Base-by-base conservation (phyloP, 2,329 filamentous ascomycete species). In the Ceratocystis albifundus region DNA sequence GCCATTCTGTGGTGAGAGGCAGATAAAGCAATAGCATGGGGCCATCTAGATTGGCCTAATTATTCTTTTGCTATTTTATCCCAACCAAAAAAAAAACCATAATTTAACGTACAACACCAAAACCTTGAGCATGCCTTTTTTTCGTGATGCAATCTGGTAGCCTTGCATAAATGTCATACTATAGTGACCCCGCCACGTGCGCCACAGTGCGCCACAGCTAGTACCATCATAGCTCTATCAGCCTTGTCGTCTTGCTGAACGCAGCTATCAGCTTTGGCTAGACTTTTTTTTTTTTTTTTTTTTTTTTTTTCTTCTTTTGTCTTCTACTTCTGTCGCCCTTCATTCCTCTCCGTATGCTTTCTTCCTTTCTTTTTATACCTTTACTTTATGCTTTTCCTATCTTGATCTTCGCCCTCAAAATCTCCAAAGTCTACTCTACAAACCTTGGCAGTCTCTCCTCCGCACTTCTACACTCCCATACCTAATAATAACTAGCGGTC, bases 1-100 rank as follows among this genome's bases (percentile, higher is more conserved):
- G 59, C 22, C 57, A 65, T 48, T 30, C 53, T 59, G 53, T 32
- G 25, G 28, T 59, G 53, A 17, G 48, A 53, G 48, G 25, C 48
- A 36, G 53, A 30, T 30, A 30, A 12, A 32, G 28, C 0, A 30
- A 36, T 17, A 28, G 17, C 4, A 4, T 59, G 53, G 17, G 28
- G 53, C 53, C 53, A 59, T 59, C 7, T 32, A 28, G 28, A 25
- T 30, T 15, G 53, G 15, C 48, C 48, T 41, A 3, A 10, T 20
- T 3, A 10, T 15, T 53, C 25, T 53, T 53, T 20, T 28, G 20
- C n/a, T 41, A 41, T 41, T 2, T 41, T 12, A 41, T 12, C 8
- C 36, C 10, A 8, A 41, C 36, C 10, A 12, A 41, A 41, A 41
- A 10, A 12, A 41, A 41, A 41, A 10, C 36, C 36, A 41, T 10